Conservation (phyloP, 2,329 filamentous ascomycete species). For the Diaporthe vaccinii region DNA sequence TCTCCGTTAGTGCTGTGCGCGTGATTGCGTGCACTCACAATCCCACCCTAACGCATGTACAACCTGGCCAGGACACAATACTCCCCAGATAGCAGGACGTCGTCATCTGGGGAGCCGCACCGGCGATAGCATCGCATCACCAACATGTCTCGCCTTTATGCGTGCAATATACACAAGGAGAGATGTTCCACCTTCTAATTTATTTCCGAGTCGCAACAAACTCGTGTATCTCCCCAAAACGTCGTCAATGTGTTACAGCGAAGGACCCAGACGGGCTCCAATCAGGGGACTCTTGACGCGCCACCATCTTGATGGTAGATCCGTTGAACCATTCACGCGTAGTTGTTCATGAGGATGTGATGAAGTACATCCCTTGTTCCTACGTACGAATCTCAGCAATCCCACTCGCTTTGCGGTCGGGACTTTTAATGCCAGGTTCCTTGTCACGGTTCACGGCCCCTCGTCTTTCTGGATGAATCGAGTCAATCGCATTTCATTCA, state of each 20-base stretch:
- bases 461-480: not conserved
- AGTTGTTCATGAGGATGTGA: not conserved
- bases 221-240: not conserved
- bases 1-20: not conserved
- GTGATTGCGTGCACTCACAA: not conserved
- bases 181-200: not conserved
- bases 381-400: not conserved
- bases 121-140: slow-evolving; percentile 8
- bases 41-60: not conserved
- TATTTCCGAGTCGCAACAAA: not conserved
- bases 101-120: slow-evolving; percentile 3
- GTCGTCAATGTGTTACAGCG: not conserved
- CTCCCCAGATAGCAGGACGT: not conserved
- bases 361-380: too few species aligned
- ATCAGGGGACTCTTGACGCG: not conserved
- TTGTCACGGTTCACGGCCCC: not conserved
- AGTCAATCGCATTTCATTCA: not conserved
- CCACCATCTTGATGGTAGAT: not conserved
- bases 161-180: not conserved
- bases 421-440: not conserved
- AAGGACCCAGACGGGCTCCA: not conserved
- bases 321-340: not conserved
- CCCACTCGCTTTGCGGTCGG: not conserved
- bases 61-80: not conserved
- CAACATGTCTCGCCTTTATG: slow-evolving; percentile 1